Base-by-base conservation (phyloP, 805 yeast genomes). In the Candida andamanensis region DNA sequence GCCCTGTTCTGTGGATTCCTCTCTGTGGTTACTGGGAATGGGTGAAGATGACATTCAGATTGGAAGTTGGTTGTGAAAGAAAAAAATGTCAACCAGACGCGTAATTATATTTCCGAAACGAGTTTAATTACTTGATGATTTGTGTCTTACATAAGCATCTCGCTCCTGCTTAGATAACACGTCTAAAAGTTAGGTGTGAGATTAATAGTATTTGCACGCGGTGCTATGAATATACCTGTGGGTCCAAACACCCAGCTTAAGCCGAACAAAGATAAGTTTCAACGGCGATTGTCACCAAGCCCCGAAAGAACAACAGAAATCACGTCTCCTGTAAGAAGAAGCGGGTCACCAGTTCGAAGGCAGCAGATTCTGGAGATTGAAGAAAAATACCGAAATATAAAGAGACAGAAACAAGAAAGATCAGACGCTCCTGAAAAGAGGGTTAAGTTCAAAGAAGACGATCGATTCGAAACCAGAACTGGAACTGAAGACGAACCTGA, bases 311-410 rank as follows among this genome's bases (percentile, higher is more conserved):
- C 17, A 4, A 17, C 22, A 19, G 11, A 19, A 10, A 5, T 24
- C 6, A 18, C 18, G 17, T 33, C 37, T 5, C 37, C 33, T 5
- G 15, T 33, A 15, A 33, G 33, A 29, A 44, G 54, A 29, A 56
- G 63, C 26, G 67, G 67, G 6, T 59, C 65, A 2, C 65, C 67
- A 2, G 46, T 45, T 25, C 46, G 65, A 21, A 44, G 67, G 20
- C 48, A 46, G 26, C 45, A 43, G 17, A 60, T 60, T 11, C 43
- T 38, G 21, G 54, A 55, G 31, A 47, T 58, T 28, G 67, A 60
- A 35, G 32, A 32, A 26, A 34, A 33, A 19, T 30, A 38, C 24
- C 37, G 24, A 18, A 19, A 8, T 7, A 8, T 14, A 12, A 29
- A 21, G 14, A 12, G 28, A 38, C 22, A 35, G 32, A 15, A 17